Base-by-base conservation (phyloP, 2,329 filamentous ascomycete species). In the Colletotrichum gloeosporioides region DNA sequence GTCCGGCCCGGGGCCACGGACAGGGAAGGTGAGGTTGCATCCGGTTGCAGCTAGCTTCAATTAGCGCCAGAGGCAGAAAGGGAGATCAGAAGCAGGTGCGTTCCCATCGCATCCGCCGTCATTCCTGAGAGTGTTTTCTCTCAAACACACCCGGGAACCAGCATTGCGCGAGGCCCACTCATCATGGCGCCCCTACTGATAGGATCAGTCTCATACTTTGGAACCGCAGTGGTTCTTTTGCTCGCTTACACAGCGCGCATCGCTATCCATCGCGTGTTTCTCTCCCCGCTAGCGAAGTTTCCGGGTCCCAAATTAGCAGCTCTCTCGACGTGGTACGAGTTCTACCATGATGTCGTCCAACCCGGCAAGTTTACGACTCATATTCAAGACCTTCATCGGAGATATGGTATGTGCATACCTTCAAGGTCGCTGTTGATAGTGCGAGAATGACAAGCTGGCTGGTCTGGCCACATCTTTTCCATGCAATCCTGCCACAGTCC, bases 241-340 rank as follows among this genome's bases (percentile, higher is more conserved):
- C 25, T 67, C n/a, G 4, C 44, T 34, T 79, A 77, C 22, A 8
- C 72, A 16, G 16, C 64, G 1, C 31, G 25, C 27, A 63, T 77
- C 1, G 59, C 68, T 53, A 29, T 82, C 13, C 81, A 80, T 64
- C 76, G 78, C 25, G 57, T 82, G 9, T 75, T 77, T 53, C 77
- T 82, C 18, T 77, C 80, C 32, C 82, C 82, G 8, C 69, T 83
- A 2, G 71, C 80, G 8, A 57, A 53, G 15, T 79, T 86, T n/a
- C 84, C 84, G 0, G 83, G 84, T 7, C 83, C 83, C 4, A 82
- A 80, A 62, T 73, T 84, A 10, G 81, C 83, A 1, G 83, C 84
- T 1, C 59, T 80, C 8, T 83, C 81, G 1, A 75, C 79, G 29
- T 80, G 79, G 74, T 82, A 83, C 59, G 83, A 86, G 72, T 82